These are phyloP conservation scores for Umbelopsis sp. DNA, from an alignment of 192 early-diverging fungal species.

Conservation along the genomic window DNA sequence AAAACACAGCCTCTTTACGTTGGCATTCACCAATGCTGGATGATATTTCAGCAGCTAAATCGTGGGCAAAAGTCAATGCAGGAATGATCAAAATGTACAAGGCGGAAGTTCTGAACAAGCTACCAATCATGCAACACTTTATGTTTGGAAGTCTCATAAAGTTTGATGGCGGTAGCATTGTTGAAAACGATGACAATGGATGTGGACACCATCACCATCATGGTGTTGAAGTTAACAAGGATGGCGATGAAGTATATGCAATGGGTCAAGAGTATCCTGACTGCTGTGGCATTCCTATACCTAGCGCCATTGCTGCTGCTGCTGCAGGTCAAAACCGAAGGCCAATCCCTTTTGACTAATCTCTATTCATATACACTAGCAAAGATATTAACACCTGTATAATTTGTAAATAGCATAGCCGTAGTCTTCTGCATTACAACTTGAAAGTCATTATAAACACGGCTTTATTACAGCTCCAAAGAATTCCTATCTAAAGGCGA, in stretches of 20 bases:
- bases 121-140: constrained; percentile 99
- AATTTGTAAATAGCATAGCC: constrained; percentile 3
- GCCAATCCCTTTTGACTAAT: constrained; percentile 35
- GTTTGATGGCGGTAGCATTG: constrained; percentile 61
- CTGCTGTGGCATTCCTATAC: constrained; percentile 81
- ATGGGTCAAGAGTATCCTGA: constrained; percentile 79
- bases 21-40: constrained; percentile 98
- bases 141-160: constrained; percentile 86
- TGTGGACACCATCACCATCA: constrained; percentile 55
- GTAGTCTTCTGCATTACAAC: not conserved
- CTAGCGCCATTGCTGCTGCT: constrained; percentile 79
- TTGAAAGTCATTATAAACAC: not conserved
- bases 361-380: not conserved
- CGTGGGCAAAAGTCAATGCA: constrained; percentile 89
- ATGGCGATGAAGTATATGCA: constrained; percentile 62
- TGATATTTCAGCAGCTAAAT: constrained; percentile 89
- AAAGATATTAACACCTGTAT: not conserved
- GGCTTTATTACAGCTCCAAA: not conserved
- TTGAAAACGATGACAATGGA: constrained; percentile 52
- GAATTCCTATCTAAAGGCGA: not conserved
- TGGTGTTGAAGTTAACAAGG: constrained; percentile 17
- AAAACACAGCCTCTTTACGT: constrained; percentile 63
- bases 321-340: constrained; percentile 38
- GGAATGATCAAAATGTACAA: constrained; percentile 97
- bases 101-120: constrained; percentile 89